Base-by-base conservation (phyloP, 2,329 filamentous ascomycete species). In the Aphanocladium album region DNA sequence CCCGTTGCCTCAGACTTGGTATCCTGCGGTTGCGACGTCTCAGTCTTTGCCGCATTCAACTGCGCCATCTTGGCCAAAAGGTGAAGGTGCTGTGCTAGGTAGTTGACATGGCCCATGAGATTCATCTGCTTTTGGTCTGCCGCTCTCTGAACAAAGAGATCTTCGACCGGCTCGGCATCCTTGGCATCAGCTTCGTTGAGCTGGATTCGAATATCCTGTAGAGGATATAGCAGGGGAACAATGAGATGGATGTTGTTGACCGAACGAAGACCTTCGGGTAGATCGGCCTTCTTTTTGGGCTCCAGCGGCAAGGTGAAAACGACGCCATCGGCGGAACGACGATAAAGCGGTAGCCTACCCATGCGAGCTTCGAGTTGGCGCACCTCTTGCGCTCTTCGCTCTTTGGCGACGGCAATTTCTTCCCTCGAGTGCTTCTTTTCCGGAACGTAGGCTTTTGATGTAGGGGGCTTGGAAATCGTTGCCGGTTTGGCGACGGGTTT, bases 331-430 rank as follows among this genome's bases (percentile, higher is more conserved):
- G 81, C 77, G 1, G 86, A 87, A 64, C 87, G 89, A 33, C 85
- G 82, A 69, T 89, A 95, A 39, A 84, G 73, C 1, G 85, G 80
- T 54, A 89, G 70, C 65, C 88, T 81, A 17, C 88, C 84, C 79
- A 95, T 86, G 35, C 90, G 84, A 30, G 89, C 83, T 74, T 93
- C 89, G 0, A 95, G 80, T 68, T 92, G 89, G 41, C 86, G 83
- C 25, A 84, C 83, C 69, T 93, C 89, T 52, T 81, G 77, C 21
- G 85, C 83, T 62, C 90, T 79, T 58, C 82, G 82, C 45, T 82
- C 80, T 68, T 84, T 83, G 35, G 90, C 90, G 62, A 82, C 78
- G 3, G 76, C 75, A 61, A 84, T 86, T 69, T 91, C 80, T 51
- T 87, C 82, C 39, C 74, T 73, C 0, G 84, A 83, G 67, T 83